Conservation (phyloP, 331 rosid species). For the Cydonia oblonga region DNA sequence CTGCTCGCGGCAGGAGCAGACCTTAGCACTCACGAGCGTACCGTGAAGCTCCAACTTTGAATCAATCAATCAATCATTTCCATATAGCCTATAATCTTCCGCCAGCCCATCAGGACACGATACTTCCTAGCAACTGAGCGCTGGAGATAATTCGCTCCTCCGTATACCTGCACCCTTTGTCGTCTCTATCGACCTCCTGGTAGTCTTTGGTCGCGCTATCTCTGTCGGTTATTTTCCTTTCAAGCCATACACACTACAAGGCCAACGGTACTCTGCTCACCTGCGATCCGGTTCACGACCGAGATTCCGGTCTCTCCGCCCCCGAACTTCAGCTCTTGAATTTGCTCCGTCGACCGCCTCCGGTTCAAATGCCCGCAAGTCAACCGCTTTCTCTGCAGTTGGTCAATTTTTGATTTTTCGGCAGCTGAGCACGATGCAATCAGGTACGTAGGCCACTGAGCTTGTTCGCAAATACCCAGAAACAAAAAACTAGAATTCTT, state of each 20-base stretch:
- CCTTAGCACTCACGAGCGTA: background rate
- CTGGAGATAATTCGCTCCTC: background rate
- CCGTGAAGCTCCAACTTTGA: background rate
- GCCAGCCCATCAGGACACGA: background rate
- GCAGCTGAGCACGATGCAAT: constrained; percentile 22
- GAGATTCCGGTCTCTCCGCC: background rate
- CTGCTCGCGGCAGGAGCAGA: background rate
- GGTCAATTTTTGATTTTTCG: constrained; percentile 5
- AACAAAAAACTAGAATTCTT: background rate
- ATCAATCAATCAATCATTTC: background rate
- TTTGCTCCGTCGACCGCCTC: background rate
- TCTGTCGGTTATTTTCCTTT: background rate
- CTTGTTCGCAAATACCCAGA: background rate
- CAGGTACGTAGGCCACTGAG: constrained; percentile 12
- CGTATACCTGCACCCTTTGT: background rate
- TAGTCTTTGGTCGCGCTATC: background rate
- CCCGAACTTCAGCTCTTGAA: background rate
- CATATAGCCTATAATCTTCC: background rate
- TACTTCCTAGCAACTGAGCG: background rate
- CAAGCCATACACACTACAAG: background rate
- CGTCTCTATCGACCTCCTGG: background rate
- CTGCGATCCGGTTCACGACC: background rate
- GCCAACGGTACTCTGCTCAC: background rate
- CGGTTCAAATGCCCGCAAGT: constrained; percentile 4
- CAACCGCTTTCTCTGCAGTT: constrained; percentile 8